Conservation (phyloP, 2,329 filamentous ascomycete species). For the Geosmithia morbida region DNA sequence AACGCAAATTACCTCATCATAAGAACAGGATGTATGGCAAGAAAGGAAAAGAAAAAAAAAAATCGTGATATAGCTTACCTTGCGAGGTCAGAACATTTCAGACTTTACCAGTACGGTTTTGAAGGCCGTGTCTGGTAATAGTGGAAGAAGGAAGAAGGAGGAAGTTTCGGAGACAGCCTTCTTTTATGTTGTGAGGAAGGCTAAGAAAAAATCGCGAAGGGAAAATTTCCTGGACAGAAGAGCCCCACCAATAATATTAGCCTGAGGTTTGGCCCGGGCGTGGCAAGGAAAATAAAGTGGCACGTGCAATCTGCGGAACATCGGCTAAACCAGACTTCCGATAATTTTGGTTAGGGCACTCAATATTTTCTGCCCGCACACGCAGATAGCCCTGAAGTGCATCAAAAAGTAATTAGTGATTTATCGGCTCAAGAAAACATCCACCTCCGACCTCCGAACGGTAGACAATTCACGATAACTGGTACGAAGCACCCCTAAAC, state of each 20-base stretch:
- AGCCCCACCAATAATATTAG: not conserved
- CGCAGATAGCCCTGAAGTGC: constrained; percentile 15
- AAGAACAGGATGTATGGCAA: constrained; percentile 4
- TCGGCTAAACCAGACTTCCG: constrained; percentile 15
- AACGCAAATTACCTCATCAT: constrained; percentile 99
- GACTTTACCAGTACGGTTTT: not conserved
- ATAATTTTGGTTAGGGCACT: constrained; percentile 24
- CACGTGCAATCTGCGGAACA: not conserved
- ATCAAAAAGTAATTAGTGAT: constrained; percentile 25
- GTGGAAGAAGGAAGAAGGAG: constrained; percentile 1
- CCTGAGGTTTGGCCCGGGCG: no score
- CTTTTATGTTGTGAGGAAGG: not conserved
- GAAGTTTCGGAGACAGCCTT: not conserved
- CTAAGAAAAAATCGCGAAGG: constrained; percentile 7
- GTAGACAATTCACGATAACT: constrained; percentile 22
- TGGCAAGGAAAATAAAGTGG: not conserved
- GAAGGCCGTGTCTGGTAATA: not conserved
- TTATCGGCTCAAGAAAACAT: constrained; percentile 22
- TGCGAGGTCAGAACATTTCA: not conserved
- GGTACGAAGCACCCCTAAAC: constrained; percentile 17
- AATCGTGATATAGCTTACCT: constrained; percentile 1
- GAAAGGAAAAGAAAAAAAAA: constrained; percentile 4
- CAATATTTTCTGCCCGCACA: constrained; percentile 25
- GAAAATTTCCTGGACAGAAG: not conserved
- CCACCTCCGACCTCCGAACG: constrained; percentile 18